phyloP scores from a whole-genome alignment of 805 yeast species.

The Grigorovia yakushimaensis region DNA sequence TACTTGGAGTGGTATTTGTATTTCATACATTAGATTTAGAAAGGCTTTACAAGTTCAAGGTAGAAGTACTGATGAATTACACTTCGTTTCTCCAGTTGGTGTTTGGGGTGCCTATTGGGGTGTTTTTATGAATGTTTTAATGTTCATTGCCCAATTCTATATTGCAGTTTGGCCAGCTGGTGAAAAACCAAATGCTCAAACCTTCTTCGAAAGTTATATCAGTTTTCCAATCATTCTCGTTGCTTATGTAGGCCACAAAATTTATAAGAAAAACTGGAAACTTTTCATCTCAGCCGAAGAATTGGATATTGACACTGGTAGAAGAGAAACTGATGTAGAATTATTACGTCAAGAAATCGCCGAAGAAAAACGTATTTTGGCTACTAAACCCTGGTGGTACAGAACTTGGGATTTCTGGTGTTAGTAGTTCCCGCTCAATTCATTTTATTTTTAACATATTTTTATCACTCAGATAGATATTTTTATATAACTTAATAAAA shows the following conservation, averaged over 20 bases:
- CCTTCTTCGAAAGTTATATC: slow-evolving; percentile 57
- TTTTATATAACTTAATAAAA: too few species aligned
- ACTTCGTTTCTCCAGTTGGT: slow-evolving; percentile 57
- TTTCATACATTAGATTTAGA: slow-evolving; percentile 54
- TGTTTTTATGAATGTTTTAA: slow-evolving; percentile 43
- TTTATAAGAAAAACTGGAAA: slow-evolving; percentile 37
- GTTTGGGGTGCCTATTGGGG: slow-evolving; percentile 59
- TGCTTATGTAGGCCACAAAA: slow-evolving; percentile 48
- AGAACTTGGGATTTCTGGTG: slow-evolving; percentile 35
- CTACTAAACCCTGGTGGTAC: slow-evolving; percentile 38
- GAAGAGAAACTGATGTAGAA: slow-evolving; percentile 49
- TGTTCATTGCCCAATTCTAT: slow-evolving; percentile 34
- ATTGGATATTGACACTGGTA: slow-evolving; percentile 54
- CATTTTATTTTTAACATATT: too few species aligned
- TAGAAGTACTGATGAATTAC: slow-evolving; percentile 40
- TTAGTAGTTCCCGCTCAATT: too few species aligned
- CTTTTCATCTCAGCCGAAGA: slow-evolving; percentile 36
- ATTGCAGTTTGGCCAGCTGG: slow-evolving; percentile 65
- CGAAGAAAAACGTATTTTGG: slow-evolving; percentile 37
- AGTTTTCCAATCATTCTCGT: slow-evolving; percentile 52
- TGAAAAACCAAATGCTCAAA: slow-evolving; percentile 38
- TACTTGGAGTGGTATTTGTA: slow-evolving; percentile 52
- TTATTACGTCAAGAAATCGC: slow-evolving; percentile 40
- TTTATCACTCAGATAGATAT: too few species aligned
- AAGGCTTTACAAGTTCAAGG: slow-evolving; percentile 55